Percentiles rank a stretch among this genome's conserved stretches.
Conservation (phyloP, 2,329 filamentous ascomycete species). For the Sodiomyces alkalinus region DNA sequence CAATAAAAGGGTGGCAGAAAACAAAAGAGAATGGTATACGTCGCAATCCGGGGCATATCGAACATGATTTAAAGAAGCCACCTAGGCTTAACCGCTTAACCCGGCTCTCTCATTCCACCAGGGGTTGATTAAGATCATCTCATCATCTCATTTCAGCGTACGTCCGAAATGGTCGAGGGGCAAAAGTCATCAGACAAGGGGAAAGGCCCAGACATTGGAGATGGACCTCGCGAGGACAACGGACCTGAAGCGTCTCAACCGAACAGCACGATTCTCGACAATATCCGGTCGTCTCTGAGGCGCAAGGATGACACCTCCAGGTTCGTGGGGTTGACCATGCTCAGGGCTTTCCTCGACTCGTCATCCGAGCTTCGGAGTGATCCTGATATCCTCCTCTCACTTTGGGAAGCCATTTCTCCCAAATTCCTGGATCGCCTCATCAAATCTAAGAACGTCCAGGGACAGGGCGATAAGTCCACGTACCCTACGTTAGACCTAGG, state of each 20-base stretch:
- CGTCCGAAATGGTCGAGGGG: no score
- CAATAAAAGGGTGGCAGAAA: no score
- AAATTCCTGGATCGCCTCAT: conserved; percentile 51
- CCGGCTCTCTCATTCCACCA: no score
- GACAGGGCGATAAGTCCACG: conserved; percentile 35
- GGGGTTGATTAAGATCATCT: no score
- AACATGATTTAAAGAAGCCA: no score
- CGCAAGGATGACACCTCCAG: conserved; percentile 51
- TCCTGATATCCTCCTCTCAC: conserved; percentile 23
- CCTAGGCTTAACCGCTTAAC: no score
- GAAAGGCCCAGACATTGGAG: no score
- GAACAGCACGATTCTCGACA: conserved; percentile 20
- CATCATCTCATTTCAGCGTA: no score
- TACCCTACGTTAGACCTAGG: conserved; percentile 52
- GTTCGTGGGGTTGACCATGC: conserved; percentile 51
- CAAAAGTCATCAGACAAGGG: no score
- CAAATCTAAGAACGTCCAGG: conserved; percentile 25
- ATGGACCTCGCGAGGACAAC: no score
- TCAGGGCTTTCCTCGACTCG: conserved; percentile 52
- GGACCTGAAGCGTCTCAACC: not conserved
- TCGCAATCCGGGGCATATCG: no score
- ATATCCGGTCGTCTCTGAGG: conserved; percentile 39
- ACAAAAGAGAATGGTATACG: no score
- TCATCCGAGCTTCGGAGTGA: conserved; percentile 34
- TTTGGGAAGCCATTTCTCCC: conserved; percentile 46